Evolutionary conservation across 1,284 basidiomycete species (phyloP), one percentile per base, ranked within the genome.

Genomic region (Golubevia sp.): DNA sequence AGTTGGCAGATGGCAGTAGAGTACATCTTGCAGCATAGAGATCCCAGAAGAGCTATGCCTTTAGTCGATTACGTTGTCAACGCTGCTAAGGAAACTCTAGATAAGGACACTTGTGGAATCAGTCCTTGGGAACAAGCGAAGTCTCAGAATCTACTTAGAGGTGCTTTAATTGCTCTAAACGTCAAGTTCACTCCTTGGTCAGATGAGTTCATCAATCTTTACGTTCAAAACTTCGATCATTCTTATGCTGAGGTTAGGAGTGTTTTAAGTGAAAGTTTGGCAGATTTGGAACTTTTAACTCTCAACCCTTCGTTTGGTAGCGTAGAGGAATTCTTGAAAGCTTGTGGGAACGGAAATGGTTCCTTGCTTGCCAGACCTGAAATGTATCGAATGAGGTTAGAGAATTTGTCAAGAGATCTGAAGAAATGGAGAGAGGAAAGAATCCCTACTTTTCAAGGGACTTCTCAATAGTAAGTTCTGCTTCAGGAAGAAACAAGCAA

Each of bases 1-100:
- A 77, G 74, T 8, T 83, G 79, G 79, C 76, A 77, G 56, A 68
- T 74, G 64, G 71, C 73, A 53, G 71, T 79, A 59, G 77, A 79
- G 62, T 73, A 77, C 64, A 68, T 78, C 52, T 64, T 76, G 52
- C 65, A 70, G 57, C 38, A 70, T 13, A 71, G 80, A 13, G 80
- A 83, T 59, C 80, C 80, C 5, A 70, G 79, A 25, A 72, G 80
- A 11, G 63, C 71, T 30, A 59, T 59, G 2, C 64, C 68, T 24
- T 66, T 83, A 18, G 66, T 82, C 44, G 49, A 62, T 30, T 71
- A 69, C 55, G 59, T 79, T n/a, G 62, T 77, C 21, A 52, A 72
- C 26, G 65, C 68, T 3, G 79, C 79, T 2, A 59, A 64, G 11
- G 70, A 72, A 25, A 68, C 61, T 24, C 67, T 80, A 11, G 68